Conservation (phyloP, 2,329 filamentous ascomycete species). For the Stenocarpella maydis region DNA sequence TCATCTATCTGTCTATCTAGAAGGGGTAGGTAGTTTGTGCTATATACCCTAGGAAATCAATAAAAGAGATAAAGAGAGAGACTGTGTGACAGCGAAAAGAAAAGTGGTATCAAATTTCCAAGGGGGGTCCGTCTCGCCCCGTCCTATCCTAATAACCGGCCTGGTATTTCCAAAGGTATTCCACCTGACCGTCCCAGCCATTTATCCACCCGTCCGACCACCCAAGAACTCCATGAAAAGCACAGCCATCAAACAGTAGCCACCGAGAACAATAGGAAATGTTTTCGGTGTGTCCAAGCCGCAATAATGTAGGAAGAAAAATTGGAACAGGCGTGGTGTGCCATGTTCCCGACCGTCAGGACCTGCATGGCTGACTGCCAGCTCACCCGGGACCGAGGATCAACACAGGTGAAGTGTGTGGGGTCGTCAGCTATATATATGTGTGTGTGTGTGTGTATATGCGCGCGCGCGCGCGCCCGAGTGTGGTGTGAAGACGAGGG, state of each 20-base stretch:
- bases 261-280: background rate
- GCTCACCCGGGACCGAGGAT: background rate
- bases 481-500: constrained; percentile 18
- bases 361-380: constrained; percentile 16
- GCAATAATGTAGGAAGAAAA: background rate
- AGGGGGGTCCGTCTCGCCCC: background rate
- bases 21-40: background rate
- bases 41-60: constrained; percentile 18
- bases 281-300: background rate
- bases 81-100: background rate
- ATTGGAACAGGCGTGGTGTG: background rate
- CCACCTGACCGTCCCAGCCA: background rate
- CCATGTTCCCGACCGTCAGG: constrained; percentile 6
- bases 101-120: constrained; percentile 15
- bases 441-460: background rate
- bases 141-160: background rate
- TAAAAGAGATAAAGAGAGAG: background rate
- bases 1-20: constrained; percentile 18
- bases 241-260: background rate
- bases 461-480: background rate
- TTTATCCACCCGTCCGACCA: background rate
- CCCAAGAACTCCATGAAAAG: constrained; percentile 10
- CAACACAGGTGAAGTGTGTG: background rate
- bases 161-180: background rate
- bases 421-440: background rate